These are phyloP conservation scores for Aspergillus pseudotamarii DNA, from an alignment of 2,329 filamentous ascomycete species.

Conservation along the genomic window DNA sequence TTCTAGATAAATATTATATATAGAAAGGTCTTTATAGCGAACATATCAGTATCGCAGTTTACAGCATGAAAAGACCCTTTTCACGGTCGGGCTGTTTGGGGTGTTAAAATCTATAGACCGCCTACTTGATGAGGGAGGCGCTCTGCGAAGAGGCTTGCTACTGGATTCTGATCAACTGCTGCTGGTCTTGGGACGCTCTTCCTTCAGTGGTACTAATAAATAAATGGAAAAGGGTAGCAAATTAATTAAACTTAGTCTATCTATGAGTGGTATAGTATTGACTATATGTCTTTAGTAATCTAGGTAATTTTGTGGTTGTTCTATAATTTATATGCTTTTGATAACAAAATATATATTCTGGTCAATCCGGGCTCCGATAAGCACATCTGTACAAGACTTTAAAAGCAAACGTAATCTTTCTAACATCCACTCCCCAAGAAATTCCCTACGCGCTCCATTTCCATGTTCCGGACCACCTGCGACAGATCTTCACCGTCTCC, in stretches of 20 bases:
- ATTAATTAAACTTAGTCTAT: not conserved
- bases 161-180: not conserved
- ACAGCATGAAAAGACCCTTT: not conserved
- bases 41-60: not conserved
- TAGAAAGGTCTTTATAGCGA: not conserved
- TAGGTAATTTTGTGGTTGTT: not conserved
- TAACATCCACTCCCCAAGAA: conserved; percentile 23
- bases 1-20: not conserved
- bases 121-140: not conserved
- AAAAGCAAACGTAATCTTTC: not conserved
- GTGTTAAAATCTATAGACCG: not conserved
- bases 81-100: not conserved
- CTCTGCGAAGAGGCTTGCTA: not conserved
- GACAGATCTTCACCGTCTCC: conserved; percentile 22
- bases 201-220: no score
- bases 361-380: not conserved
- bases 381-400: not conserved
- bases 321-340: not conserved
- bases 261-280: not conserved
- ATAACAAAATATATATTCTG: not conserved
- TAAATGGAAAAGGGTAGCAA: not conserved
- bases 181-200: not conserved
- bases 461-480: conserved; percentile 8
- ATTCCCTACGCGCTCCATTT: conserved; percentile 11
- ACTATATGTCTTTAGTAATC: not conserved